Conservation (phyloP, 2,329 filamentous ascomycete genomes). For the Trichoderma harzianum region DNA sequence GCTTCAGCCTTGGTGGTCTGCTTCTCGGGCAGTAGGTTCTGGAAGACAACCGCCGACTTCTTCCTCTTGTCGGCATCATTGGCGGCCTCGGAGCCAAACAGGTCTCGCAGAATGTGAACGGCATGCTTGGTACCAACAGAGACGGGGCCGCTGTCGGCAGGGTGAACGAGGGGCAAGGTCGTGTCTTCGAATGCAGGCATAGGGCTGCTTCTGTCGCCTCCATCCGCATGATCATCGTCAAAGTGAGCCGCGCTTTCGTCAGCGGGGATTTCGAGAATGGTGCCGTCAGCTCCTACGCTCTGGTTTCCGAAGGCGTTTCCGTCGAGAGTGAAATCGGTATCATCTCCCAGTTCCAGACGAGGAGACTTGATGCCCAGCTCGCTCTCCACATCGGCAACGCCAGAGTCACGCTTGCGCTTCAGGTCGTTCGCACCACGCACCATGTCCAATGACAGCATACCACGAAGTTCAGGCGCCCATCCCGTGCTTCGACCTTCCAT, state of each 20-base stretch:
- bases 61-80: slow-evolving; percentile 68
- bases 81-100: slow-evolving; percentile 73
- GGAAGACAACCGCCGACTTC: slow-evolving; percentile 78
- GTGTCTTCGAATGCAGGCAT: slow-evolving; percentile 75
- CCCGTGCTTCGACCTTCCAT: slow-evolving; percentile 71
- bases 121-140: slow-evolving; percentile 92
- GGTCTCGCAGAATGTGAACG: slow-evolving; percentile 87
- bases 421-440: slow-evolving; percentile 73
- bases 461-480: slow-evolving; percentile 90
- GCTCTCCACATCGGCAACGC: slow-evolving; percentile 73
- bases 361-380: slow-evolving; percentile 66
- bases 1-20: slow-evolving; percentile 83
- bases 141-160: slow-evolving; percentile 79
- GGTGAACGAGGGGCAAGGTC: slow-evolving; percentile 70
- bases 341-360: slow-evolving; percentile 64
- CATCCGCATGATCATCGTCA: slow-evolving; percentile 46
- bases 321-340: slow-evolving; percentile 51
- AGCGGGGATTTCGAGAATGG: slow-evolving; percentile 62
- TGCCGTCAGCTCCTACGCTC: slow-evolving; percentile 56
- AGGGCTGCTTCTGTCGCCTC: slow-evolving; percentile 42
- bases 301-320: slow-evolving; percentile 53
- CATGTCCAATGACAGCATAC: slow-evolving; percentile 84
- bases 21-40: slow-evolving; percentile 80
- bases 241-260: slow-evolving; percentile 48
- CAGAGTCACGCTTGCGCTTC: slow-evolving; percentile 91